These are phyloP conservation scores for Myxozyma vanderwaltii DNA, from an alignment of 805 yeast genomes.

Conservation along the genomic window DNA sequence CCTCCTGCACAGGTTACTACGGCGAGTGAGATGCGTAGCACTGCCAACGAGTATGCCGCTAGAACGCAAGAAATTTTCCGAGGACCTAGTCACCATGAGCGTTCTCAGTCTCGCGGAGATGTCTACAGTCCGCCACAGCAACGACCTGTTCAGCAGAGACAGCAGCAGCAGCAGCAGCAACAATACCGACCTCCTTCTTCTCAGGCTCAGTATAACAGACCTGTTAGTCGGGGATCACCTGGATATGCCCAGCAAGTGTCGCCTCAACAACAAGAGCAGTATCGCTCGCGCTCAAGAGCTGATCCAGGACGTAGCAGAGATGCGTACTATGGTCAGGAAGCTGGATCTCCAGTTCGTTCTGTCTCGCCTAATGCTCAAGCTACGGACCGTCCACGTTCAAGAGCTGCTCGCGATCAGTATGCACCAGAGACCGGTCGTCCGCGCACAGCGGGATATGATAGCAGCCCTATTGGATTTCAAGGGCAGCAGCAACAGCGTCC, in stretches of 20 bases:
- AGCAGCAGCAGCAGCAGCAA: constrained; percentile 36
- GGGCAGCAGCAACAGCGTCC: constrained; percentile 25
- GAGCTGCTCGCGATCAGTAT: constrained; percentile 1
- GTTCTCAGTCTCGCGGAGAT: background rate
- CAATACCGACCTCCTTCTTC: constrained; percentile 17
- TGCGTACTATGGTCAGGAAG: constrained; percentile 5
- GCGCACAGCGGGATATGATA: background rate
- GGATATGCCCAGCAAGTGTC: constrained; percentile 28
- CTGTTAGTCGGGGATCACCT: constrained; percentile 11
- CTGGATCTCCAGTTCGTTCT: constrained; percentile 2
- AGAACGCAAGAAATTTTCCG: constrained; percentile 37
- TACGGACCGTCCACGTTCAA: constrained; percentile 24
- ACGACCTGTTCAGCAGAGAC: constrained; percentile 34
- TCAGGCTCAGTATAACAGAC: constrained; percentile 9
- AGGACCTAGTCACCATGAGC: constrained; percentile 6
- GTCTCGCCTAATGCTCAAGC: constrained; percentile 13
- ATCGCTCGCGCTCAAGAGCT: constrained; percentile 14
- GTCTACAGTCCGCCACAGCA: constrained; percentile 16
- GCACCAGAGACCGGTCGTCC: constrained; percentile 1
- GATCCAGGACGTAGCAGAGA: constrained; percentile 13
- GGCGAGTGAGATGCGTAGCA: constrained; percentile 47
- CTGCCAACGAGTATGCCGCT: constrained; percentile 36
- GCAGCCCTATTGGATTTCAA: background rate
- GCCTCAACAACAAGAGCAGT: constrained; percentile 39
- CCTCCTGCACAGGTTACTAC: constrained; percentile 43